Base-by-base conservation (phyloP, 2,329 filamentous ascomycete genomes). In the Penicillium sp. region DNA sequence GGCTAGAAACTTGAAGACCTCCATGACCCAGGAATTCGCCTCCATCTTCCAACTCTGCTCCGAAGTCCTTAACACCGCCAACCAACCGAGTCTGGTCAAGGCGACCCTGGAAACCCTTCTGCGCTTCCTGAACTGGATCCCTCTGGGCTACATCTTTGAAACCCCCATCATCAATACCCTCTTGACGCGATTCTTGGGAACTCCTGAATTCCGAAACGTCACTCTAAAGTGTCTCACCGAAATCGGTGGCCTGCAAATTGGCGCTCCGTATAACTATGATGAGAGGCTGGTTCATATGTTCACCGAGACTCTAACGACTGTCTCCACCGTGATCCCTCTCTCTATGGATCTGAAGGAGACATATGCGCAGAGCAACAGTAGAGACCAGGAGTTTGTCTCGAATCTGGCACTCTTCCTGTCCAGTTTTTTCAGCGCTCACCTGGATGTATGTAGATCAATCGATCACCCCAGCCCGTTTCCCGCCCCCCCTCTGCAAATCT, bases 251-350 rank as follows among this genome's bases (percentile, higher is more conserved):
- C 80, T 99, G 59, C 91, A 96, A 71, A 94, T 93, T 25, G 90
- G 84, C 79, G 67, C 87, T 77, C 63, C 87, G 77, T 72, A 86
- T 68, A 86, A 88, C 26, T 99, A 97, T 71, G 91, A 97, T 67
- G 94, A 99, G 73, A 93, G 96, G 78, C 84, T 99, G 44, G 88
- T 97, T 51, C 89, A 93, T 73, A 97, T 99, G 94, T 99, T 99
- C 77, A 97, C 94, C 42, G 93, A 97, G 73, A 94, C 94, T 22
- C 78, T 99, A 64, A 95, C 90, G 11, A 92, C 90, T 31, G 95
- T 99, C 67, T 89, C 93, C 20, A 90, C 89, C 68, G 96, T 96
- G 66, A 96, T 99, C 49, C 94, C 95, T 3, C 80, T 97, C 41
- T 85, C 89, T 6, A 83, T 97, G 61, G 92, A 97, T 69, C 82